Conservation (phyloP, 2,329 filamentous ascomycete species). For the Calycina herbarum region DNA sequence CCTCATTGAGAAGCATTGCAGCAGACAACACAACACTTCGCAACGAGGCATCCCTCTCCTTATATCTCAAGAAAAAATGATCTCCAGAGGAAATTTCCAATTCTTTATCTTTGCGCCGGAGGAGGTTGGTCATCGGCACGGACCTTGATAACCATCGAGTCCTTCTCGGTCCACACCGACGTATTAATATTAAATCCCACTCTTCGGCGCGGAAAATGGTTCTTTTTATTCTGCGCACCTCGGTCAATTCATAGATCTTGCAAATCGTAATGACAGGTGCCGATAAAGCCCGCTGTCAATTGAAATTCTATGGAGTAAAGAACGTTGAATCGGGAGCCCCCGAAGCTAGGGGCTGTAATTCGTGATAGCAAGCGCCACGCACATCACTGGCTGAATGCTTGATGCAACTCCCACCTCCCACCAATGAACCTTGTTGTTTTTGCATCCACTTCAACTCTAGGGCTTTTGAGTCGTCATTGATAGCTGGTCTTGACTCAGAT, state of each 20-base stretch:
- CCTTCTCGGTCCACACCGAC: slow-evolving; percentile 3
- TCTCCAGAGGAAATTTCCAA: background rate
- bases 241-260: background rate
- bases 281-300: background rate
- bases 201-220: background rate
- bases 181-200: background rate
- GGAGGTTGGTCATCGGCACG: background rate
- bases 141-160: background rate
- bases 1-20: background rate
- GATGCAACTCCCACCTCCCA: background rate
- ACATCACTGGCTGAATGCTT: background rate
- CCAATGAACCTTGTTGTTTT: slow-evolving; percentile 2
- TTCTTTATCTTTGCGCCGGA: background rate
- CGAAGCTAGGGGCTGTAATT: background rate
- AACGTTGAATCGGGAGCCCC: background rate
- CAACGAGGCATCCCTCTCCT: background rate
- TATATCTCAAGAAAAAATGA: background rate
- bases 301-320: background rate
- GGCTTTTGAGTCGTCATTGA: background rate
- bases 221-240: background rate
- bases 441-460: background rate
- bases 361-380: background rate
- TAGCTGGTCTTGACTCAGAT: background rate
- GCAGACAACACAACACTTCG: background rate
- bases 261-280: background rate